A percentile compares a stretch with the other conserved stretches of the same genome.
phyloP scores from a whole-genome alignment of 1,139 yeast species.

The Groenewaldozyma auringiensis region DNA sequence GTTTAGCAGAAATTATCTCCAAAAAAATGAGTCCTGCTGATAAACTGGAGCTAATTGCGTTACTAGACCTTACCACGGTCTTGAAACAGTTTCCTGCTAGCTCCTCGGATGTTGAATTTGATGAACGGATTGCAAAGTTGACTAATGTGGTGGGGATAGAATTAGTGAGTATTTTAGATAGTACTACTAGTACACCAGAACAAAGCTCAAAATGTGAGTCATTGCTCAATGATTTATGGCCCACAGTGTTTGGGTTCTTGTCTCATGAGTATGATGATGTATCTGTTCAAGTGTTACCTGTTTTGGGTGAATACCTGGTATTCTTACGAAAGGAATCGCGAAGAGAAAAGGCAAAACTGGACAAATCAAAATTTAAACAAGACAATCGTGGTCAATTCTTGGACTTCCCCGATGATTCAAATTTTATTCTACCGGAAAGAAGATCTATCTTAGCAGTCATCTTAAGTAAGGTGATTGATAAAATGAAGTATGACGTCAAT shows the following conservation, averaged over 20 bases:
- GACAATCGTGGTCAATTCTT: slow-evolving; percentile 22
- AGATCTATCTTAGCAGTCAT: slow-evolving; percentile 51
- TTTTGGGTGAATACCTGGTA: slow-evolving; percentile 64
- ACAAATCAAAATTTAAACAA: slow-evolving; percentile 21
- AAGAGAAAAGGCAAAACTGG: slow-evolving; percentile 24
- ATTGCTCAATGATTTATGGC: slow-evolving; percentile 58
- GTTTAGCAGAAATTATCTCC: slow-evolving; percentile 72
- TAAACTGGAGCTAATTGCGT: slow-evolving; percentile 65
- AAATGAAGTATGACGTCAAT: slow-evolving; percentile 72
- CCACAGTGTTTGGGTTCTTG: slow-evolving; percentile 62
- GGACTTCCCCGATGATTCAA: slow-evolving; percentile 26
- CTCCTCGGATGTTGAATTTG: slow-evolving; percentile 54
- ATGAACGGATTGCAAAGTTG: slow-evolving; percentile 69
- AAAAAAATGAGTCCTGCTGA: slow-evolving; percentile 90
- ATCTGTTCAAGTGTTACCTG: slow-evolving; percentile 72
- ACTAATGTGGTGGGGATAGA: slow-evolving; percentile 72
- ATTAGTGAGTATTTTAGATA: slow-evolving; percentile 55
- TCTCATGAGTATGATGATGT: slow-evolving; percentile 85
- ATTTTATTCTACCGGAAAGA: slow-evolving; percentile 31
- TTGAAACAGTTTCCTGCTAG: slow-evolving; percentile 33
- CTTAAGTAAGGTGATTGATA: slow-evolving; percentile 57
- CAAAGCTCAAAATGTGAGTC: slow-evolving; percentile 36
- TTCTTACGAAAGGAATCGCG: slow-evolving; percentile 53
- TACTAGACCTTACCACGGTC: slow-evolving; percentile 57
- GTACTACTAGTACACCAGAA: slow-evolving; percentile 23